A percentile compares a stretch with the other conserved stretches of the same genome.
Conservation (phyloP, 257 asterid species). For the Orobanche coerulescens region DNA sequence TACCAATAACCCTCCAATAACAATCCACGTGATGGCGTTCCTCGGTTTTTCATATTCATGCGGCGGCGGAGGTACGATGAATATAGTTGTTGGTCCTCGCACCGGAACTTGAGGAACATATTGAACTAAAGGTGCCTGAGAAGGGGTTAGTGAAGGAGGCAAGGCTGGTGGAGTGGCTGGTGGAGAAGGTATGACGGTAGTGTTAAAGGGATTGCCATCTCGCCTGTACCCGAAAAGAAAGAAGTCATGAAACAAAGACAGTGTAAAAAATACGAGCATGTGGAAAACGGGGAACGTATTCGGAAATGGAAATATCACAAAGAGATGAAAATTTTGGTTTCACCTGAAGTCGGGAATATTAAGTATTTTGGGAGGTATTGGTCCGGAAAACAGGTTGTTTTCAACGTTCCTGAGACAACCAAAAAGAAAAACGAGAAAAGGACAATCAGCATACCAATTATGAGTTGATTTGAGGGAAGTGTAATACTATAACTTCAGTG, state of each 20-base stretch:
- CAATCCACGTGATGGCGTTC: slow-evolving; percentile 40
- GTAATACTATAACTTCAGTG: background rate
- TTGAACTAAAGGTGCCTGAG: slow-evolving; percentile 43
- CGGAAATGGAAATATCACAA: background rate
- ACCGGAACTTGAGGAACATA: slow-evolving; percentile 25
- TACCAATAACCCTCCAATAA: slow-evolving; percentile 40
- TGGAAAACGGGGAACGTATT: background rate
- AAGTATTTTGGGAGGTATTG: slow-evolving; percentile 61
- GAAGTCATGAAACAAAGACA: background rate
- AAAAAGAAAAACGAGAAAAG: background rate
- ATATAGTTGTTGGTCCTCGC: slow-evolving; percentile 29
- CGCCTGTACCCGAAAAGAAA: slow-evolving; percentile 40
- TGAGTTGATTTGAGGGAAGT: slow-evolving; percentile 12
- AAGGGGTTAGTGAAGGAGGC: slow-evolving; percentile 47
- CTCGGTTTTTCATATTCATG: slow-evolving; percentile 24
- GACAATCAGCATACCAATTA: background rate
- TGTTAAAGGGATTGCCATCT: slow-evolving; percentile 87
- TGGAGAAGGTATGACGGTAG: slow-evolving; percentile 65
- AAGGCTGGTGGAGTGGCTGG: slow-evolving; percentile 50
- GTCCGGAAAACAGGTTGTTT: slow-evolving; percentile 90
- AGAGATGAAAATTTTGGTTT: slow-evolving; percentile 10
- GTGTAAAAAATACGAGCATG: background rate
- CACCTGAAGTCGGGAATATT: slow-evolving; percentile 79
- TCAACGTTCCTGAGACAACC: slow-evolving; percentile 53
- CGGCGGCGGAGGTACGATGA: slow-evolving; percentile 22